Base-by-base conservation (phyloP, 352 stramenopile species). In the Pilasporangium apinafurcum region DNA sequence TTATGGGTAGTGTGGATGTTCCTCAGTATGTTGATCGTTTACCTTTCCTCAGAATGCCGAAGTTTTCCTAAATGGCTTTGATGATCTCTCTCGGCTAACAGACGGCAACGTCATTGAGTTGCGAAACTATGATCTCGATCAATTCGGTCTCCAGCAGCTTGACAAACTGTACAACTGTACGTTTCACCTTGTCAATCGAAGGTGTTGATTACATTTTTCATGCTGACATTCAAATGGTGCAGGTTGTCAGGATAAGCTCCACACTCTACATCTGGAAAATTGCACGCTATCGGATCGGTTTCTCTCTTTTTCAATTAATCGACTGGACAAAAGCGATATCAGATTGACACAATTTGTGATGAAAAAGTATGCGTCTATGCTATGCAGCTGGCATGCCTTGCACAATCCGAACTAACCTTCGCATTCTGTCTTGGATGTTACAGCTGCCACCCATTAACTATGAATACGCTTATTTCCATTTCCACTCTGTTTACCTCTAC, bases 401-500 rank as follows among this genome's bases (percentile, higher is more conserved):
- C 9, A 32, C 5, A n/a, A 9, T 5, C 9, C 7, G 8, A 16
- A 12, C 26, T 46, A 8, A 52, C 45, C 1, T 22, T 36, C 4
- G 22, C 12, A 20, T 13, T 21, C 21, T 10, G 25, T 49, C 12
- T 38, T 26, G 4, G 16, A 18, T 24, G 13, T 43, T 35, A 25
- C 22, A 72, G 62, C 17, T 84, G 71, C 24, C 38, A 56, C 10
- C 71, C 76, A 43, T 37, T 80, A 16, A 78, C 48, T 24, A 81
- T 84, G 65, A 81, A 65, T n/a, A 74, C 71, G 13, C 54, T 81
- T 7, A 69, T 84, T 40, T 55, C 67, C 3, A 56, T 80, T 10
- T 64, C 71, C 0, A 46, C 59, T 12, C 45, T 78, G 0, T 62
- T 73, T 6, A 53, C 58, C 1, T 28, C 62, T 9, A 48, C 59